Conservation (phyloP, 208 protist genomes). For the Acanthamoeba castellanii region DNA sequence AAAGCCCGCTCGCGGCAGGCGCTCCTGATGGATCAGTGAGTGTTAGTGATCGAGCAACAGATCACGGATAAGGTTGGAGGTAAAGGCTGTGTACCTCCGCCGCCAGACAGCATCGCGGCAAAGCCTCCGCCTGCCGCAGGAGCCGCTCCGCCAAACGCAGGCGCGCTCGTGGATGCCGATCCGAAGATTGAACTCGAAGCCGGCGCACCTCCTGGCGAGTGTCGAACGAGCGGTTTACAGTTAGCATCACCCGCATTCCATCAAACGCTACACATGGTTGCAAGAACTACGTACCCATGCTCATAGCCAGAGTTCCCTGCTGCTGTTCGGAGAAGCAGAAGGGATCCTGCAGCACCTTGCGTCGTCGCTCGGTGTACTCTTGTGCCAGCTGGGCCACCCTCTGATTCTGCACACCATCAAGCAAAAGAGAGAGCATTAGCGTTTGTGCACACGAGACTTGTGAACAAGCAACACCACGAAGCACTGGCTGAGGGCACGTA, state of each 20-base stretch:
- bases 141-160: background rate
- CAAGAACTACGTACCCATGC: background rate
- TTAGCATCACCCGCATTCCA: no score
- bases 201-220: background rate
- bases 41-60: background rate
- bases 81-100: background rate
- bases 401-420: background rate
- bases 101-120: background rate
- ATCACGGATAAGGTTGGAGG: background rate
- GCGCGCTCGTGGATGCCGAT: background rate
- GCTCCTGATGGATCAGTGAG: background rate
- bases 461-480: background rate
- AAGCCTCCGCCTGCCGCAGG: background rate
- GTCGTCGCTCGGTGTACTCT: background rate
- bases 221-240: no score
- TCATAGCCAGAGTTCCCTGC: background rate
- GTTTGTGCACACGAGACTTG: no score
- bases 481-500: background rate
- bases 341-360: background rate
- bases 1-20: background rate
- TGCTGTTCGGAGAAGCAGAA: background rate
- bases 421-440: background rate
- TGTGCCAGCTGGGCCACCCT: background rate
- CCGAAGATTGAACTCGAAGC: background rate
- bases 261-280: no score